Conservation (phyloP, 2,329 filamentous ascomycete genomes). For the Phyllosticta citrichinensis region DNA sequence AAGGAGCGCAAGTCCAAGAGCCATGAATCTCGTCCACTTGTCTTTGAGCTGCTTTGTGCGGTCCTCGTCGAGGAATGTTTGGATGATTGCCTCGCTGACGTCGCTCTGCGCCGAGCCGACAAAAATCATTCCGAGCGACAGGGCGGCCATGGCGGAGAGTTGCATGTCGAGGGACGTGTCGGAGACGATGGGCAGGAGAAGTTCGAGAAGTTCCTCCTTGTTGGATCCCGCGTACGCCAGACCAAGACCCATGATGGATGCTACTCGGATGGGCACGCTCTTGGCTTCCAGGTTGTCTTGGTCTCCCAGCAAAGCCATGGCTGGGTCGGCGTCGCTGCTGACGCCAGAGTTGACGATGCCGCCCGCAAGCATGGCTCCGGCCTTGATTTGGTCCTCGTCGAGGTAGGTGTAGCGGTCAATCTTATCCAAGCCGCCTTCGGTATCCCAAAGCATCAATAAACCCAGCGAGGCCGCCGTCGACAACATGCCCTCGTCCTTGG, state of each 20-base stretch:
- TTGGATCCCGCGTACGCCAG: constrained; percentile 91
- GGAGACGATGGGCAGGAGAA: constrained; percentile 75
- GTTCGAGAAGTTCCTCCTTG: constrained; percentile 76
- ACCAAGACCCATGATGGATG: constrained; percentile 91
- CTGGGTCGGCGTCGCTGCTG: constrained; percentile 78
- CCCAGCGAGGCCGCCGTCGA: constrained; percentile 91
- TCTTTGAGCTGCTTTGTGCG: constrained; percentile 83
- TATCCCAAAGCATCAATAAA: constrained; percentile 86
- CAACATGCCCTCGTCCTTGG: constrained; percentile 95
- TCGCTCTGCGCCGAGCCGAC: constrained; percentile 88
- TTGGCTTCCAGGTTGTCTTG: constrained; percentile 68
- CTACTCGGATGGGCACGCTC: constrained; percentile 66
- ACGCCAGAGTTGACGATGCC: constrained; percentile 95
- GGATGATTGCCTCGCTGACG: constrained; percentile 84
- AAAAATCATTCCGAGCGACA: constrained; percentile 82
- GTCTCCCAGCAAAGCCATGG: constrained; percentile 76
- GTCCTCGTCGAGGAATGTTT: constrained; percentile 88
- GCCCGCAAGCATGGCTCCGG: constrained; percentile 83
- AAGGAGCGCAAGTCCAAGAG: constrained; percentile 80
- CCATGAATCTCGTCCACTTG: constrained; percentile 97
- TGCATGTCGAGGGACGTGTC: constrained; percentile 87
- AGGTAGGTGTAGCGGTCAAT: constrained; percentile 91
- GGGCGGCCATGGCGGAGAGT: constrained; percentile 87
- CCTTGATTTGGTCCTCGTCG: constrained; percentile 73
- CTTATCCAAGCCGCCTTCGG: constrained; percentile 83